Percentiles rank a stretch among this genome's conserved stretches.
phyloP scores from a whole-genome alignment of 352 stramenopile species.

The Pythium aphanidermatum region DNA sequence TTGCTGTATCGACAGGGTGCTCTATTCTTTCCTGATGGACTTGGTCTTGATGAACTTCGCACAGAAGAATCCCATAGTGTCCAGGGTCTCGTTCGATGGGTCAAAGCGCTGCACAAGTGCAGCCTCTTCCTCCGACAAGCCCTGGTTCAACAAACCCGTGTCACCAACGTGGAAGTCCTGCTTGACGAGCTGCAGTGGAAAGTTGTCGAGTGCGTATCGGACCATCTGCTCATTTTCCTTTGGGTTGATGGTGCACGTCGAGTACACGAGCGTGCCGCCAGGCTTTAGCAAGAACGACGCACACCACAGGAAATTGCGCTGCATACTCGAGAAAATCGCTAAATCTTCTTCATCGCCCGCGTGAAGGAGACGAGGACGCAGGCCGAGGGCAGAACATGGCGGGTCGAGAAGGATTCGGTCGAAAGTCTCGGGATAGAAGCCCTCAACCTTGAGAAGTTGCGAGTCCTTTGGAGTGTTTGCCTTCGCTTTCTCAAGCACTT shows the following conservation, averaged over 20 bases:
- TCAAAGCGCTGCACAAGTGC: constrained; percentile 87
- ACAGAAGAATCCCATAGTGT: constrained; percentile 95
- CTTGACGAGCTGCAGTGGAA: constrained; percentile 76
- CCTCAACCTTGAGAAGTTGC: constrained; percentile 69
- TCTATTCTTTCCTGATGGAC: constrained; percentile 27
- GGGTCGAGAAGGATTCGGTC: constrained; percentile 92
- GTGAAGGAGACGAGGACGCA: constrained; percentile 89
- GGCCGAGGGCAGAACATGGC: constrained; percentile 86
- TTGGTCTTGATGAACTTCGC: constrained; percentile 89
- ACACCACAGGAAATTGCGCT: constrained; percentile 85
- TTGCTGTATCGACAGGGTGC: not conserved
- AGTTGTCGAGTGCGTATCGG: constrained; percentile 80
- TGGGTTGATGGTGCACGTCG: constrained; percentile 92
- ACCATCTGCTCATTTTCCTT: constrained; percentile 93
- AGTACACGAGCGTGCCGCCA: constrained; percentile 92
- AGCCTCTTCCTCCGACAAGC: constrained; percentile 64
- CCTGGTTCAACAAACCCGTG: constrained; percentile 64
- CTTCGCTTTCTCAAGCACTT: constrained; percentile 56
- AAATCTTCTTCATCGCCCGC: constrained; percentile 65
- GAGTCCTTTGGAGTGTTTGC: constrained; percentile 37
- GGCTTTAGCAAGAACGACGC: constrained; percentile 87
- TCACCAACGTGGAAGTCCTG: constrained; percentile 55
- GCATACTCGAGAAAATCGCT: constrained; percentile 76
- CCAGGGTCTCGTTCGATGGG: constrained; percentile 54
- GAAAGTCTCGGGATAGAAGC: constrained; percentile 91